Base-by-base conservation (phyloP, 768 basidiomycete species). In the Chiua virens region DNA sequence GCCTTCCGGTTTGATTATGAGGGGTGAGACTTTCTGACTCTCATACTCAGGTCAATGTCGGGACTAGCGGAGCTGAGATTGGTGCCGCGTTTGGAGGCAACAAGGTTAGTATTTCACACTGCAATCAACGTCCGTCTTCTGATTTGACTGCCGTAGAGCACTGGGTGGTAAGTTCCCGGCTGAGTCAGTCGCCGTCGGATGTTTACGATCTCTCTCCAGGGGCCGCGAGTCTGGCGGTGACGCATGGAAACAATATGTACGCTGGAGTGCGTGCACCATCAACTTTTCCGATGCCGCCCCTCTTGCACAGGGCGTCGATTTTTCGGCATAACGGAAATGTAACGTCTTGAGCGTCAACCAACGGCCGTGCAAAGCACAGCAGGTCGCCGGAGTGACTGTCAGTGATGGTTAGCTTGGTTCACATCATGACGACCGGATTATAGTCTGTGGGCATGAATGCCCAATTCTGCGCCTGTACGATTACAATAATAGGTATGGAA, bases 181-280 rank as follows among this genome's bases (percentile, higher is more conserved):
- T 57, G 20, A 27, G 47, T 49, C 25, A 20, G 34, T 32, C 36
- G 32, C 60, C 53, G 50, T 62, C 56, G 58, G 58, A 49, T 28
- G 45, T 61, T 64, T 35, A 67, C 32, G 34, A 38, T 47, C 37
- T 30, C 39, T 30, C 60, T 54, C 25, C 57, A 88, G 88, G 93
- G 96, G 96, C 18, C 84, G 96, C 43, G 96, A 98, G 74, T 92
- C 91, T 8, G 96, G 96, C 35, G 95, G 95, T 46, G 96, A 98
- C 70, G 89, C 95, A n/a, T 98, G 96, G 96, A 94, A 95, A 69
- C 91, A 96, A 69, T 94, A 94, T 60, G 89, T 94, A 36, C 83
- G 92, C 45, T 95, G 90, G 90, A 86, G 87, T 69, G 83, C 88
- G 41, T 94, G 91, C 68, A 97, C 95, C 11, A 79, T 98, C 68